Base-by-base conservation (phyloP, 352 stramenopile species). In the Globisporangium viniferum region DNA sequence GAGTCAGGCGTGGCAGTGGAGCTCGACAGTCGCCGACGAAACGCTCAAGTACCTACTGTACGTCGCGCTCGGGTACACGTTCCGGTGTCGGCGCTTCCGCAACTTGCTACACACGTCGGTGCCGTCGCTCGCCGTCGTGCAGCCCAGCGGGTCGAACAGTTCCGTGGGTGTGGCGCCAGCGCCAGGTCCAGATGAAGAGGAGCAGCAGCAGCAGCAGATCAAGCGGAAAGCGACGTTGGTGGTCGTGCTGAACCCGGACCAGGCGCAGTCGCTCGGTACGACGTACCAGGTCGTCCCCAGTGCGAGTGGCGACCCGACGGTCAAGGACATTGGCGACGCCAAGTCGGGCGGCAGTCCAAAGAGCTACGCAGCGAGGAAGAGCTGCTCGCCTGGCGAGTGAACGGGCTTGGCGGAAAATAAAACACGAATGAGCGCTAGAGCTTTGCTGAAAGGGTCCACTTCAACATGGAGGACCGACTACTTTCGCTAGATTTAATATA, bases 21-120 rank as follows among this genome's bases (percentile, higher is more conserved):
- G 55, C 3, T 73, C 76, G 1, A 67, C 78, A 14, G 60, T 74
- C 2, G 75, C 49, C 0, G 74, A 86, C 46, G 82, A 89, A 67
- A 57, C 70, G 8, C 70, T 87, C 60, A 83, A 68, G 15, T 71
- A 79, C 15, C n/a, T 77, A 6, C 72, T 91, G 20, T 85, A 79
- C 62, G 36, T 77, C 5, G 53, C 71, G 1, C 70, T 90, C 44
- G 79, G 81, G 41, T 85, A 82, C 64, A 87, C 80, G 7, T 91
- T 90, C 59, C 76, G 79, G 18, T 90, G 83, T 54, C 79, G 81
- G 39, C 70, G 78, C 2, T 90, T 91, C 56, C 74, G 78, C 46
- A 75, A 77, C n/a, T 48, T 91, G 29, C 68, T 87, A 31, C 80
- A 77, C 33, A 55, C 55, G 31, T 69, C 71, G 33, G 8, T 29